Conservation (phyloP, 129 eudicot species). For the Sambucus nigra region DNA sequence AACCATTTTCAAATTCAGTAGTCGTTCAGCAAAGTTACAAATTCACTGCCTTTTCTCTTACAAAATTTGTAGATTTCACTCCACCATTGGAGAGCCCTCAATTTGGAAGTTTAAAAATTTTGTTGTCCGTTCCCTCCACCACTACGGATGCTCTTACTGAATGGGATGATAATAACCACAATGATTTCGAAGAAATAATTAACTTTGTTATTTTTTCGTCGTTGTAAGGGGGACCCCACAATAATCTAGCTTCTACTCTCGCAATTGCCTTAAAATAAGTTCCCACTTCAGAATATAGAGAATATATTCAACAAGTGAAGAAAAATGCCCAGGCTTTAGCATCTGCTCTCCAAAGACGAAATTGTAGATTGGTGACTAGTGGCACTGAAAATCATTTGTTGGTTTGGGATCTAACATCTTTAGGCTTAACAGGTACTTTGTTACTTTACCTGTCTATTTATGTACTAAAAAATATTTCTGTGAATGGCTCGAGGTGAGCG, state of each 20-base stretch:
- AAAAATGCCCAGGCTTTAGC: conserved; percentile 95
- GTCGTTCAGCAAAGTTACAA: too few relatives aligned
- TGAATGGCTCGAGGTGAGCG: too few relatives aligned
- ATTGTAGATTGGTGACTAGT: conserved; percentile 82
- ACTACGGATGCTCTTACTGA: conserved; percentile 58
- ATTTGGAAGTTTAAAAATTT: too few relatives aligned
- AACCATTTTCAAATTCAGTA: too few relatives aligned
- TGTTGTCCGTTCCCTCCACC: too few relatives aligned
- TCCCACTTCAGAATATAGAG: conserved; percentile 76
- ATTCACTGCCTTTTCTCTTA: too few relatives aligned
- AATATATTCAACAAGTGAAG: conserved; percentile 94
- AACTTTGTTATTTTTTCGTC: conserved; percentile 95
- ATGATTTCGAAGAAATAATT: conserved; percentile 86
- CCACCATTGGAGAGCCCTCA: too few relatives aligned
- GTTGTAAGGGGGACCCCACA: conserved; percentile 99
- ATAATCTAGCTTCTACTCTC: conserved; percentile 90
- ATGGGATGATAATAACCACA: conserved; percentile 58
- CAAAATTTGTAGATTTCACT: too few relatives aligned
- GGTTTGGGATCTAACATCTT: conserved; percentile 90
- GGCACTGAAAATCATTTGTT: conserved; percentile 94
- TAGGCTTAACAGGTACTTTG: conserved; percentile 74
- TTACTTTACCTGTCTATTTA: too few relatives aligned
- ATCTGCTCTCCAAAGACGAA: conserved; percentile 62
- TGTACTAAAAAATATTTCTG: too few relatives aligned
- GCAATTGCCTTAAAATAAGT: conserved; percentile 90